Percentiles rank a stretch among this genome's conserved stretches.
These are phyloP conservation scores for Carex littledalei DNA, from an alignment of 176 grass and related monocot genomes.

Conservation along the genomic window DNA sequence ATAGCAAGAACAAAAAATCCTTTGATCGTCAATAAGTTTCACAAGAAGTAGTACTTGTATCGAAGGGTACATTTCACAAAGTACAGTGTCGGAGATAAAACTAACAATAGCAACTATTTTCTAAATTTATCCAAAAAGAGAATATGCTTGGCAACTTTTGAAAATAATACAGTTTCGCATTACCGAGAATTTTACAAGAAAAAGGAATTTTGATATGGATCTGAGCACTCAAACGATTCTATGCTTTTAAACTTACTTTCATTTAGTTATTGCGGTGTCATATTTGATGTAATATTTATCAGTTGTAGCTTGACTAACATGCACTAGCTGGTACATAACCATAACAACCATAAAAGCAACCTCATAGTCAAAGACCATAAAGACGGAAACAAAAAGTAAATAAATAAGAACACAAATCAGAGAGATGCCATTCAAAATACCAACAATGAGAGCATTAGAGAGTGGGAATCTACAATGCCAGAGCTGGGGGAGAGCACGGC, in stretches of 20 bases:
- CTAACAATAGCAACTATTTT: neutral
- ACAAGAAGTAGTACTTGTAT: neutral
- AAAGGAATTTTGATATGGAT: neutral
- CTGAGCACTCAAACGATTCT: neutral
- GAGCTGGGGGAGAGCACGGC: conserved; percentile 77
- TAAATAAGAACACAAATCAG: neutral
- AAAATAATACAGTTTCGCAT: neutral
- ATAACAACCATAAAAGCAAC: neutral
- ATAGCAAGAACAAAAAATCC: neutral
- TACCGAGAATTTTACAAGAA: neutral
- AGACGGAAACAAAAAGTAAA: neutral
- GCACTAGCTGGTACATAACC: neutral
- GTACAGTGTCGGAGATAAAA: neutral
- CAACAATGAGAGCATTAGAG: conserved; percentile 86
- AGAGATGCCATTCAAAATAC: conserved; percentile 32
- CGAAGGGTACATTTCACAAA: neutral
- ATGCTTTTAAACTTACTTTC: neutral
- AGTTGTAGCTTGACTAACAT: neutral
- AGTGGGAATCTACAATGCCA: conserved; percentile 90
- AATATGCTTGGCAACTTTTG: neutral
- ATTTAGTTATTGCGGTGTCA: neutral
- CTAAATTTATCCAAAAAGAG: neutral
- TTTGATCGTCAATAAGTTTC: neutral
- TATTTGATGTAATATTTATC: neutral
- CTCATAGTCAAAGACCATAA: neutral